Conservation (phyloP, 805 yeast genomes). For the Saturnispora serradocipensis region DNA sequence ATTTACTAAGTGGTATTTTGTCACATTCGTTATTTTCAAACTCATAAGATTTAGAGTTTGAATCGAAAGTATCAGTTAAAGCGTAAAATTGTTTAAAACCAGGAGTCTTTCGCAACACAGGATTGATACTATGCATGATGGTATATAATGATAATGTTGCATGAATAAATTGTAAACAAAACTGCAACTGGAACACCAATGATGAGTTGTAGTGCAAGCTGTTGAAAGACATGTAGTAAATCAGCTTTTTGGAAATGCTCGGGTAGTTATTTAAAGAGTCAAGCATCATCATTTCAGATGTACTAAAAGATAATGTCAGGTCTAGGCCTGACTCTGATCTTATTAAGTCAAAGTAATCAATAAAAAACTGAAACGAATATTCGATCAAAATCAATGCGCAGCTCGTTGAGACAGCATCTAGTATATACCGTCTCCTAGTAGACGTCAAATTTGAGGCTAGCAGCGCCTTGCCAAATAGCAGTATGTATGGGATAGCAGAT, state of each 20-base stretch:
- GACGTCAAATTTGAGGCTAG: constrained; percentile 29
- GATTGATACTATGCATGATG: constrained; percentile 23
- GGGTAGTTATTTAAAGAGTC: constrained; percentile 6
- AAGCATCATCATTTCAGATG: constrained; percentile 8
- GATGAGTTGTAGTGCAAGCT: constrained; percentile 12
- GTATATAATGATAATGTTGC: constrained; percentile 25
- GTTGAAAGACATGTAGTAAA: constrained; percentile 18
- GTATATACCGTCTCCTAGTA: constrained; percentile 18
- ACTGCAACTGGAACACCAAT: constrained; percentile 20
- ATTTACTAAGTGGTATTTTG: not conserved
- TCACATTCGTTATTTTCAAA: constrained; percentile 1
- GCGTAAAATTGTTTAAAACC: constrained; percentile 6
- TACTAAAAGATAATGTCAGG: constrained; percentile 1
- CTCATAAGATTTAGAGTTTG: not conserved
- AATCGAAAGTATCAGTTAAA: constrained; percentile 6
- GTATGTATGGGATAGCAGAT: constrained; percentile 19
- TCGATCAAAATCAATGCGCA: constrained; percentile 17
- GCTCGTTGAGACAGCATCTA: constrained; percentile 24
- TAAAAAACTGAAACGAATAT: constrained; percentile 6
- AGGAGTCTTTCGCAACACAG: constrained; percentile 16
- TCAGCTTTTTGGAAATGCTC: constrained; percentile 9
- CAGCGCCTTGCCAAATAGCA: constrained; percentile 26
- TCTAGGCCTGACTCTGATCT: constrained; percentile 8
- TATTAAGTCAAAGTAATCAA: constrained; percentile 10
- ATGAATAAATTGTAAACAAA: constrained; percentile 21